Percentiles rank a stretch among this genome's conserved stretches.
Conservation (phyloP, 495 filamentous ascomycete species). For the Usnea hakonensis region DNA sequence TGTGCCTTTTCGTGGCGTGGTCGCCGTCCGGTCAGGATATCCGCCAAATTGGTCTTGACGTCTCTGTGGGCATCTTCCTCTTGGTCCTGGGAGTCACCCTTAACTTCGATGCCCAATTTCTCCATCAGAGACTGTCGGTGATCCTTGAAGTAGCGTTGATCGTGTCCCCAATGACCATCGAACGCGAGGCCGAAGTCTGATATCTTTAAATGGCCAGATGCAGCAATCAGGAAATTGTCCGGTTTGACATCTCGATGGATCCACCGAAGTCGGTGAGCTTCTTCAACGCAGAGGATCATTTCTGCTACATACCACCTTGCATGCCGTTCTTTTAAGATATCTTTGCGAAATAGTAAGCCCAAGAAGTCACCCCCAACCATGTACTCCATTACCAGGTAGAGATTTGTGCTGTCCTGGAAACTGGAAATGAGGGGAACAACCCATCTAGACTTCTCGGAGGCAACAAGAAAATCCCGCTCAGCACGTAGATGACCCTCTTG, state of each 20-base stretch:
- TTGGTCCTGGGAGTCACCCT: conserved; percentile 68
- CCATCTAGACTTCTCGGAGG: conserved; percentile 75
- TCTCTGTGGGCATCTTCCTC: conserved; percentile 45
- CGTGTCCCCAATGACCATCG: conserved; percentile 90
- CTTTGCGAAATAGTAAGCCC: conserved; percentile 72
- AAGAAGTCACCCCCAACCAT: conserved; percentile 95
- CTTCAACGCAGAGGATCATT: conserved; percentile 92
- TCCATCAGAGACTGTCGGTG: conserved; percentile 70
- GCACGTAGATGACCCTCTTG: conserved; percentile 90
- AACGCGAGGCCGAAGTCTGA: conserved; percentile 93
- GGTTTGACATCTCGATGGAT: conserved; percentile 96
- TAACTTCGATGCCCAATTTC: conserved; percentile 63
- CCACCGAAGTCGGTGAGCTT: conserved; percentile 76
- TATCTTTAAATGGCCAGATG: conserved; percentile 86
- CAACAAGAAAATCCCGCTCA: conserved; percentile 84
- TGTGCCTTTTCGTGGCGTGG: conserved; percentile 41
- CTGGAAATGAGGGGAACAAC: conserved; percentile 80
- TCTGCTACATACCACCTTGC: conserved; percentile 85
- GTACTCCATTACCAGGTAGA: conserved; percentile 96
- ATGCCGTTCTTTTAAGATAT: conserved; percentile 66
- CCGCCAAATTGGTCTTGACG: conserved; percentile 40
- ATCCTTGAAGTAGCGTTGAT: conserved; percentile 73
- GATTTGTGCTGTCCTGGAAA: conserved; percentile 74
- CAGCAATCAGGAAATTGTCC: conserved; percentile 88
- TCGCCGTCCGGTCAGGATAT: conserved; percentile 39